Percentiles rank a stretch among this genome's conserved stretches.
phyloP scores from a whole-genome alignment of 192 early-diverging fungal species.

The Globomyces pollinis-pini region DNA sequence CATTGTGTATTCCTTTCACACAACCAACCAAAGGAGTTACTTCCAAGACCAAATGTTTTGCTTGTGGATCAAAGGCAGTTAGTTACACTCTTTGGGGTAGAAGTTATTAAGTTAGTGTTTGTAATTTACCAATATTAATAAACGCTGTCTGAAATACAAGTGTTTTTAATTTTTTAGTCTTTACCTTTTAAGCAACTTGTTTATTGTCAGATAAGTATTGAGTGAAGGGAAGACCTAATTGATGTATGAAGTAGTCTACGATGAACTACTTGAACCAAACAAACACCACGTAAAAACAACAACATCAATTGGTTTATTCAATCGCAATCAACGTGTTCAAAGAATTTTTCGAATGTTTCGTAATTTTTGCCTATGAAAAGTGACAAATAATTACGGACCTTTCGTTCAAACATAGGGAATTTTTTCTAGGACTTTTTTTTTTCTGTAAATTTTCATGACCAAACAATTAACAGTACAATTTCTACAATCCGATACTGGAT shows the following conservation, averaged over 20 bases:
- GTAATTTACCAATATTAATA: neutral
- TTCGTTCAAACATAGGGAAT: neutral
- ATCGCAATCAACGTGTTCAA: too few species aligned
- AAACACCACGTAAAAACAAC: too few species aligned
- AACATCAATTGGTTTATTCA: too few species aligned
- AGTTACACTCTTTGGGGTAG: constrained; percentile 50
- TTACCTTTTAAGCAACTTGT: too few species aligned
- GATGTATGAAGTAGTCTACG: too few species aligned
- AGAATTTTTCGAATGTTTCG: too few species aligned
- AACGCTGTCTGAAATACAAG: too few species aligned
- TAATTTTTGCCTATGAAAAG: neutral
- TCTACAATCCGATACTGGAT: constrained; percentile 1
- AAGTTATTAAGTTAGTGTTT: constrained; percentile 42
- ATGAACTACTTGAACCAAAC: too few species aligned
- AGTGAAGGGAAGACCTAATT: too few species aligned
- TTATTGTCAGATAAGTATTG: too few species aligned
- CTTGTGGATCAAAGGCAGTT: constrained; percentile 40
- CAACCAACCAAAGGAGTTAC: constrained; percentile 80
- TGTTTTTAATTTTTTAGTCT: too few species aligned
- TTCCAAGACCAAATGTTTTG: constrained; percentile 72
- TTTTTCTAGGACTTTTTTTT: neutral
- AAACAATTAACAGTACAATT: constrained; percentile 4
- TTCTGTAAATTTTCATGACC: neutral
- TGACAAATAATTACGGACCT: neutral
- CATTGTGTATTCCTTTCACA: constrained; percentile 90